These are phyloP conservation scores for Rhodotorula taiwanensis DNA, from an alignment of 768 basidiomycete genomes.

Conservation along the genomic window DNA sequence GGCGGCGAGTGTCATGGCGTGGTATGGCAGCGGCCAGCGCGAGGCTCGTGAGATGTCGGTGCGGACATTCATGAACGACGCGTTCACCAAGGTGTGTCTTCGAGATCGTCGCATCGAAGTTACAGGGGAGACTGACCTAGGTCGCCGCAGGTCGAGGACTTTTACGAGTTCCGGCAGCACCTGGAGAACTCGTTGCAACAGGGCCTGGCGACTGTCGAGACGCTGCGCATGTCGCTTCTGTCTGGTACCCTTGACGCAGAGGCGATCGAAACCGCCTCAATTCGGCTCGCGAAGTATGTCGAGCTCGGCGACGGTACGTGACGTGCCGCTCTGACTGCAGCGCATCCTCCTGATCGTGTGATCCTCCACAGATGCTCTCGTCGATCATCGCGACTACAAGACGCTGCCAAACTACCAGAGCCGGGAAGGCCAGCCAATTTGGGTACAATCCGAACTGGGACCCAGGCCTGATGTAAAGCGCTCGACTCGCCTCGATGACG, in stretches of 20 bases:
- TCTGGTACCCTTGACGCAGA: conserved; percentile 64
- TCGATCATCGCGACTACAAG: conserved; percentile 79
- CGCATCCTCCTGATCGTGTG: neutral
- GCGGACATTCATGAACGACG: conserved; percentile 13
- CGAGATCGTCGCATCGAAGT: no score
- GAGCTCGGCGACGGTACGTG: conserved; percentile 54
- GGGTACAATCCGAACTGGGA: conserved; percentile 64
- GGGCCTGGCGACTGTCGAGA: conserved; percentile 58
- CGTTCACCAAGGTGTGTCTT: conserved; percentile 83
- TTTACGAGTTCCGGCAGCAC: conserved; percentile 69
- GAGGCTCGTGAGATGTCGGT: conserved; percentile 30
- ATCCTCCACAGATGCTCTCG: conserved; percentile 43
- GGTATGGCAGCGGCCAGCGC: conserved; percentile 9
- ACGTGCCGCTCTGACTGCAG: neutral
- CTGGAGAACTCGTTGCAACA: conserved; percentile 75
- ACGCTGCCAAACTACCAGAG: conserved; percentile 77
- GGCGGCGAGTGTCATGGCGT: conserved; percentile 21
- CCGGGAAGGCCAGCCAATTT: conserved; percentile 50
- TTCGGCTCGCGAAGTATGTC: conserved; percentile 75
- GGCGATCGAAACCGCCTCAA: conserved; percentile 61
- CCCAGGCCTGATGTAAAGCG: conserved; percentile 53
- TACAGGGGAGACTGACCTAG: no score
- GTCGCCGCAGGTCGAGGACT: conserved; percentile 71
- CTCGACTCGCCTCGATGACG: no score
- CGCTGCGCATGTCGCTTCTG: conserved; percentile 71